Base-by-base conservation (phyloP, 768 basidiomycete species). In the Calocybe gangraenosa region DNA sequence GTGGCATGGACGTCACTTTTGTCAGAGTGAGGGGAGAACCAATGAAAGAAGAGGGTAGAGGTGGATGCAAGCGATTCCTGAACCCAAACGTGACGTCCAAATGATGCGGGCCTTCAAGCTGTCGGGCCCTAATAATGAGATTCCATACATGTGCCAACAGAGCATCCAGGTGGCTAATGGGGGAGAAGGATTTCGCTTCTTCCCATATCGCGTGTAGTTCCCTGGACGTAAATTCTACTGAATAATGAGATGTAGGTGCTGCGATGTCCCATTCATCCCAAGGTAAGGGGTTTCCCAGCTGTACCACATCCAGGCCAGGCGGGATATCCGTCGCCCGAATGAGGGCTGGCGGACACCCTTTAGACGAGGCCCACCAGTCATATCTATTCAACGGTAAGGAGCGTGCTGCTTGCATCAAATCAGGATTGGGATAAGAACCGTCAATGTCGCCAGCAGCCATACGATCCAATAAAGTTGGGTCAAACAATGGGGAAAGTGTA, bases 131-230 rank as follows among this genome's bases (percentile, higher is more conserved):
- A 36, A 64, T 60, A 28, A 67, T 54, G n/a, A 57, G 52, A 7
- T 46, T 44, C 67, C 69, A 70, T 5, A 70, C 32, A 48, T 66
- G 65, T 2, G 67, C 66, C 19, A 64, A 60, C 15, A 69, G 59
- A 7, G 62, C 61, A 51, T 68, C 67, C 18, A 66, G 58, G 48
- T 63, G 62, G 47, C 65, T 67, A 50, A 66, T 48, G 23, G 37
- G 17, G n/a, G 45, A 39, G 21, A 39, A 32, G 13, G 48, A 51
- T 9, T 46, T 40, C 7, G 62, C 61, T 17, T 54, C 62, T 34
- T 57, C 43, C 63, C 65, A 67, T 32, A 69, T 65, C n/a, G 55
- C 52, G 5, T 57, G 39, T 9, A 69, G 37, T 39, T 66, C 64
- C 3, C 43, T 37, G 8, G 58, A 45, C 28, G 37, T 55, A 39